Evolutionary conservation across 2,329 filamentous ascomycete genomes (phyloP), one percentile per base, ranked within the genome.

Genomic region (Calcarisporium arbuscula): DNA sequence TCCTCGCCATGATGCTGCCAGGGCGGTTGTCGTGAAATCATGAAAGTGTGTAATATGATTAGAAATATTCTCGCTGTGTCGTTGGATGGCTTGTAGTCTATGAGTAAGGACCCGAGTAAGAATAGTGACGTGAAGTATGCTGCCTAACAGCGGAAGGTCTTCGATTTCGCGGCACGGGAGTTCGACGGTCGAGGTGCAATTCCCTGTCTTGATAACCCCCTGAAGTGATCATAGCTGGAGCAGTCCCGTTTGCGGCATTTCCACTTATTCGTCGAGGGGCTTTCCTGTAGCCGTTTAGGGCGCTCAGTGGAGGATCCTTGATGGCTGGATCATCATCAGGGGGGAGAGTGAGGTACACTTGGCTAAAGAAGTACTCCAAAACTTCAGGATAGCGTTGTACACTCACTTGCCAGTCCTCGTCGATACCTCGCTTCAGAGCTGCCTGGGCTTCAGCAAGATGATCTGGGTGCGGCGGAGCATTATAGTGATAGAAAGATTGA

Each of bases 351-450:
- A 87, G 55, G 35, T 80, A 74, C 22, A 88, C 80, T 23, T 88
- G 64, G 39, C 75, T 69, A 58, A 82, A 89, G 53, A 83, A 89
- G 58, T 89, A 87, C 57, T 87, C 80, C 35, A 90, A 65, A n/a
- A 89, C 79, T 53, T 88, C 82, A 5, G 84, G 85, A 48, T 89
- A 90, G 35, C 79, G 72, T 48, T 85, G 74, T 25, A 88, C 83
- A 30, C 79, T 82, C 19, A 74, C 69, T 49, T 80, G 74, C 84
- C 84, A 90, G 61, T 88, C 84, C 42, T 84, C 79, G 49, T 88
- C 82, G 49, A 88, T 82, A 41, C 82, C 82, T 32, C 76, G 72
- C 59, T 86, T 85, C 41, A 86, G 67, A 31, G 72, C 68, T 12
- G 68, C 68, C 50, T 86, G 74, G 17, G 81, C 82, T 37, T 74